Conservation (phyloP, 345 rosid species). For the Sonneratia caseolaris region DNA sequence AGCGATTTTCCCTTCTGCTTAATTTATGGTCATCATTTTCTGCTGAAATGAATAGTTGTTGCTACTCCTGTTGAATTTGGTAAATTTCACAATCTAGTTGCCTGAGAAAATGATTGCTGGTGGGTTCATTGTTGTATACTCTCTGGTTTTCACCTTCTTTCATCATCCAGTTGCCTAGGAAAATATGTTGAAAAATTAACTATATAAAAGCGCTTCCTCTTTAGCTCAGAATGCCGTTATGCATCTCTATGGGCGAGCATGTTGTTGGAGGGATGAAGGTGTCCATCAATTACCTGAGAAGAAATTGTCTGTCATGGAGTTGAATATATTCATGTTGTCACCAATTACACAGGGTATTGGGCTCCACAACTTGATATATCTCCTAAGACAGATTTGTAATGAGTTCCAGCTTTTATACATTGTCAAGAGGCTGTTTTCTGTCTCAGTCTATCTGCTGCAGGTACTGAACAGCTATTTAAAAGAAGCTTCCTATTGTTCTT, state of each 20-base stretch:
- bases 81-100: slow-evolving; percentile 16
- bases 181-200: background rate
- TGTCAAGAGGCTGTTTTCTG: slow-evolving; percentile 86
- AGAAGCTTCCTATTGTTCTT: background rate
- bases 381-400: slow-evolving; percentile 15
- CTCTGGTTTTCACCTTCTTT: background rate
- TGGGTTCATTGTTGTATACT: background rate
- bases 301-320: slow-evolving; percentile 94
- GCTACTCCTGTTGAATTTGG: slow-evolving; percentile 98
- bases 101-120: background rate
- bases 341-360: slow-evolving; percentile 76
- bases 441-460: slow-evolving; percentile 88
- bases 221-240: slow-evolving; percentile 68
- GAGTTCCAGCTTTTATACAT: slow-evolving; percentile 70
- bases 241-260: slow-evolving; percentile 95
- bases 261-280: slow-evolving; percentile 78
- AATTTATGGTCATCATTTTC: slow-evolving; percentile 54
- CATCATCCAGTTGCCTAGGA: background rate
- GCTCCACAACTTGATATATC: slow-evolving; percentile 4
- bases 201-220: background rate
- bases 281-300: slow-evolving; percentile 84
- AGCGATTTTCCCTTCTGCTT: slow-evolving; percentile 70
- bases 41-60: slow-evolving; percentile 86
- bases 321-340: slow-evolving; percentile 93
- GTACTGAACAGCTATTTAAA: slow-evolving; percentile 16